Evolutionary conservation across 192 early-diverging fungal species (phyloP).

Genomic region (Mortierella antarctica): DNA sequence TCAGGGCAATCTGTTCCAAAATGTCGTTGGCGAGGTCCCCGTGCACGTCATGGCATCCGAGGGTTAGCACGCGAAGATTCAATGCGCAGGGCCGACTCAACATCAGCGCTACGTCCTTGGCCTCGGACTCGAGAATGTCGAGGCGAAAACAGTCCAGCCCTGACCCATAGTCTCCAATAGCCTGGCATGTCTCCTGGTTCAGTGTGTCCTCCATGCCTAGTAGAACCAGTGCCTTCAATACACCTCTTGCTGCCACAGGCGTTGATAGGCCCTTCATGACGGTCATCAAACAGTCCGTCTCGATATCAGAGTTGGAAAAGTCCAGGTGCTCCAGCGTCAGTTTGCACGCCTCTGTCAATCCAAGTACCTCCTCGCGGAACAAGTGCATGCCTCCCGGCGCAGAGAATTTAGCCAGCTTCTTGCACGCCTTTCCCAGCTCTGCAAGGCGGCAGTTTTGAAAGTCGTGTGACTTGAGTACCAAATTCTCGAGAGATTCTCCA

Average conservation of each 20-base stretch:
- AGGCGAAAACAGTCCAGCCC: conserved; percentile 52
- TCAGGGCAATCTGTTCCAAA: conserved; percentile 42
- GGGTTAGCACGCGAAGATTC: conserved; percentile 37
- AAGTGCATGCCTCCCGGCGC: conserved; percentile 45
- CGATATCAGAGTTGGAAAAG: conserved; percentile 52
- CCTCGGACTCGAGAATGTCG: conserved; percentile 48
- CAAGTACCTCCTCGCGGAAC: conserved; percentile 22
- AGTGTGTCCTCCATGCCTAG: conserved; percentile 50
- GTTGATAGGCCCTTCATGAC: conserved; percentile 33
- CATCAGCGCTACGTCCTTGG: conserved; percentile 40
- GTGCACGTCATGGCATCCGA: conserved; percentile 49
- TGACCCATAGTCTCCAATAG: conserved; percentile 40
- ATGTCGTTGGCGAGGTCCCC: conserved; percentile 46
- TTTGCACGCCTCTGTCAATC: conserved; percentile 38
- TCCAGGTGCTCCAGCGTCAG: conserved; percentile 49
- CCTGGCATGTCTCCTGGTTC: conserved; percentile 38
- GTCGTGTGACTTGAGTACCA: conserved; percentile 48
- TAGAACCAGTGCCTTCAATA: conserved; percentile 38
- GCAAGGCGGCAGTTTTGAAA: conserved; percentile 44
- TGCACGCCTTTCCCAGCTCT: conserved; percentile 33
- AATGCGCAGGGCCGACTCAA: conserved; percentile 21
- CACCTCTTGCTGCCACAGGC: conserved; percentile 36
- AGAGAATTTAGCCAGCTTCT: conserved; percentile 28
- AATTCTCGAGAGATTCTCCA: conserved; percentile 25
- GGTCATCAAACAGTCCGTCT: conserved; percentile 29